These are phyloP conservation scores for Cercophora sp. DNA, from an alignment of 495 filamentous ascomycete genomes.

Conservation along the genomic window DNA sequence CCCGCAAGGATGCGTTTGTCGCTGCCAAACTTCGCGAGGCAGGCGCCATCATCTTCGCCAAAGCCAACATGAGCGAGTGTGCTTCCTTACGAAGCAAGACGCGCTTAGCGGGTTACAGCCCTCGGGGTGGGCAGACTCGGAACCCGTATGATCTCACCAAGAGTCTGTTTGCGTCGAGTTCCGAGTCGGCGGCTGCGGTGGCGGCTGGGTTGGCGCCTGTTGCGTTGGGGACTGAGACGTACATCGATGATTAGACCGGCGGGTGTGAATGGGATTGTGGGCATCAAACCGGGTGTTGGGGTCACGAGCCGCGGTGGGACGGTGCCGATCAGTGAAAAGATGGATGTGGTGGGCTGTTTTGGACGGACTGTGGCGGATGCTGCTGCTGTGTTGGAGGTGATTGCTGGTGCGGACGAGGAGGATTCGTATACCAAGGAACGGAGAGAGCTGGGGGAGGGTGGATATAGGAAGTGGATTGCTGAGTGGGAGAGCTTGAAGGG, in stretches of 20 bases:
- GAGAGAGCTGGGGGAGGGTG: neutral
- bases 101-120: constrained; percentile 38
- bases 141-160: constrained; percentile 34
- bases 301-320: neutral
- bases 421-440: neutral
- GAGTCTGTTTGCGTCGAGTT: constrained; percentile 13
- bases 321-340: neutral
- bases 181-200: neutral
- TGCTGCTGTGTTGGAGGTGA: neutral
- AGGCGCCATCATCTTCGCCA: constrained; percentile 45
- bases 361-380: neutral
- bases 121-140: constrained; percentile 10
- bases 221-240: neutral
- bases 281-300: neutral
- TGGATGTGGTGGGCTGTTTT: neutral
- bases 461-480: neutral
- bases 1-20: constrained; percentile 39
- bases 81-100: constrained; percentile 33
- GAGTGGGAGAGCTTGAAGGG: neutral
- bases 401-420: neutral
- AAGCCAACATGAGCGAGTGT: constrained; percentile 39
- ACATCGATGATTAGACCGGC: neutral
- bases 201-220: neutral
- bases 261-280: neutral
- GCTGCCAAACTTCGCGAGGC: constrained; percentile 41